Percentiles rank a stretch among this genome's conserved stretches.
phyloP scores from a whole-genome alignment of 306 rosid genomes.

The Dicorynia guianensis region DNA sequence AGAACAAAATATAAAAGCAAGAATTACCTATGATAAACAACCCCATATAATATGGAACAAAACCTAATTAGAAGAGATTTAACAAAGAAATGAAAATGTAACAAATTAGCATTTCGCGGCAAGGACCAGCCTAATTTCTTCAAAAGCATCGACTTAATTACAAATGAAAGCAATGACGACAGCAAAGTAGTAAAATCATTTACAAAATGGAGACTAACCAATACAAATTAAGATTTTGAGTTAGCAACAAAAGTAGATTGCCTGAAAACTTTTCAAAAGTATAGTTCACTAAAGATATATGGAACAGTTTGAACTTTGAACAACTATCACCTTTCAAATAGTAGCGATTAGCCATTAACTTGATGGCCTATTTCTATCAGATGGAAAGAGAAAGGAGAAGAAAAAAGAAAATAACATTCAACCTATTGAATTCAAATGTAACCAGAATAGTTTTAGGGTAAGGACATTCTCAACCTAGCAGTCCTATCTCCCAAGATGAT shows the following conservation, averaged over 20 bases:
- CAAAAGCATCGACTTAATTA: background rate
- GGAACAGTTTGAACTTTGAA: background rate
- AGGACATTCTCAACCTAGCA: slow-evolving; percentile 30
- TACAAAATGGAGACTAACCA: slow-evolving; percentile 18
- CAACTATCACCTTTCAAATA: background rate
- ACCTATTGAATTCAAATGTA: slow-evolving; percentile 11
- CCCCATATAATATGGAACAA: background rate
- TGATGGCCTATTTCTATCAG: background rate
- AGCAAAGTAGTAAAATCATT: background rate
- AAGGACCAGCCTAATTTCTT: background rate
- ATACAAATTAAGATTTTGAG: background rate
- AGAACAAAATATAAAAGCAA: background rate
- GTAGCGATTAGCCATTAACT: slow-evolving; percentile 19
- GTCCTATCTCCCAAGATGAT: slow-evolving; percentile 26
- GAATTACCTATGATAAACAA: background rate
- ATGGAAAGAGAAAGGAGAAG: background rate
- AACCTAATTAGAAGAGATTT: background rate
- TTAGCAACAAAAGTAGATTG: background rate
- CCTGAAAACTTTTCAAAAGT: slow-evolving; percentile 17
- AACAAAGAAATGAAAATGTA: background rate
- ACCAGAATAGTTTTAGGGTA: slow-evolving; percentile 15
- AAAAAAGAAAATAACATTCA: background rate
- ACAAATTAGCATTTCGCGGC: background rate
- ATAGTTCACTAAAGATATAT: background rate
- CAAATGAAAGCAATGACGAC: background rate